phyloP scores from a whole-genome alignment of 1,284 basidiomycete species.

The Serendipita sp. region DNA sequence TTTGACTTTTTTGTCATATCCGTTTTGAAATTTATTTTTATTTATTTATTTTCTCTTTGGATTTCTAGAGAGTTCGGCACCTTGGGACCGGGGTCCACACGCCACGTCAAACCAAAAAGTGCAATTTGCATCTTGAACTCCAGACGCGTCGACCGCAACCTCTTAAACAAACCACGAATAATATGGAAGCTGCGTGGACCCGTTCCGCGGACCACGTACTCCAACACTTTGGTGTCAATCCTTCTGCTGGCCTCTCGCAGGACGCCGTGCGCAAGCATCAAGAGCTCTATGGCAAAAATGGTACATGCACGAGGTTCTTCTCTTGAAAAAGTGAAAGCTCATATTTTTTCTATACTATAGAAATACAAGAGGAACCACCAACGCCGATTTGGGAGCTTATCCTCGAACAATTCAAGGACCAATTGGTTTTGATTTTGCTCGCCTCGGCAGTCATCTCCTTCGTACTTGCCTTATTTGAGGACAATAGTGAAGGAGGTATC shows the following conservation, averaged over 20 bases:
- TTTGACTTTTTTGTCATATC: no score
- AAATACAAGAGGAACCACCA: slow-evolving; percentile 76
- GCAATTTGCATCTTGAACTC: no score
- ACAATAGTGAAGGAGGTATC: slow-evolving; percentile 47
- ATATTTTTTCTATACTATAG: slow-evolving; percentile 26
- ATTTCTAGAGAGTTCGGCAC: no score
- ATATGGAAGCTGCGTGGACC: slow-evolving; percentile 62
- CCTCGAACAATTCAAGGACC: slow-evolving; percentile 95
- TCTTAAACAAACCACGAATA: not conserved
- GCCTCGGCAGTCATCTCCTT: slow-evolving; percentile 86
- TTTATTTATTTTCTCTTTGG: no score
- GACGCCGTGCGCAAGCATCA: slow-evolving; percentile 57
- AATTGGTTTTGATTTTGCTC: slow-evolving; percentile 86
- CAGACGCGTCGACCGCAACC: no score
- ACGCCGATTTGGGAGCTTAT: slow-evolving; percentile 90
- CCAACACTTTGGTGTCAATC: slow-evolving; percentile 48
- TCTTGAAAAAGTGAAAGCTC: not conserved
- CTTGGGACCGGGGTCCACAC: no score
- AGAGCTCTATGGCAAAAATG: slow-evolving; percentile 73
- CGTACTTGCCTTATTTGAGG: slow-evolving; percentile 74
- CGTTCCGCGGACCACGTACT: slow-evolving; percentile 46
- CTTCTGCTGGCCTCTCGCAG: slow-evolving; percentile 37
- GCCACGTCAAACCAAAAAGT: no score
- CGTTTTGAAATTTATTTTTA: no score
- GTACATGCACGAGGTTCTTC: slow-evolving; percentile 29